phyloP scores from a whole-genome alignment of 257 asterid genomes.

The Leonotis leonurus region DNA sequence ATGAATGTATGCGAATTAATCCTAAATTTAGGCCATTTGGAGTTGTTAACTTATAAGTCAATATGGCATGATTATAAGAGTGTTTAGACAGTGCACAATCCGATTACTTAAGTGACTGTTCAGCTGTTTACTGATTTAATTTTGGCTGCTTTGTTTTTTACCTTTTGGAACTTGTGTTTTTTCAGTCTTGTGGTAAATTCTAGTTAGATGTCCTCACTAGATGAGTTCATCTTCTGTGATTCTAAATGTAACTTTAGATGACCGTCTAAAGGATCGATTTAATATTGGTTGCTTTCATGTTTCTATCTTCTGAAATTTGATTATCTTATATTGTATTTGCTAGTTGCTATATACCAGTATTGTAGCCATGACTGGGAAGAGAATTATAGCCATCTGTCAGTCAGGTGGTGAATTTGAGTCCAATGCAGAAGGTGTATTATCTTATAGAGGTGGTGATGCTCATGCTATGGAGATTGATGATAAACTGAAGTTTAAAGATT shows the following conservation, averaged over 20 bases:
- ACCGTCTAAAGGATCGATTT: background rate
- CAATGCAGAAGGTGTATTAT: slow-evolving; percentile 57
- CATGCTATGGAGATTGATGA: slow-evolving; percentile 97
- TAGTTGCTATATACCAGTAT: slow-evolving; percentile 25
- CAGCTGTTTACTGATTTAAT: background rate
- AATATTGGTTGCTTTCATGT: slow-evolving; percentile 1
- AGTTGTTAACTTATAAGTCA: background rate
- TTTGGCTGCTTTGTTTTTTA: slow-evolving; percentile 2
- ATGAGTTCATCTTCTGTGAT: background rate
- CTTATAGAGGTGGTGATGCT: slow-evolving; percentile 92
- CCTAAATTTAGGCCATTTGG: background rate
- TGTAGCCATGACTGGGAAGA: slow-evolving; percentile 61
- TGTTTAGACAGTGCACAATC: background rate
- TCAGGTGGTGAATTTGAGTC: slow-evolving; percentile 93
- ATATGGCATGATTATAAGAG: background rate
- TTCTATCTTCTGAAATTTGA: background rate
- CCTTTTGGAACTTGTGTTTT: background rate
- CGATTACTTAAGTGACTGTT: background rate
- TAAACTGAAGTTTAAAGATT: slow-evolving; percentile 63
- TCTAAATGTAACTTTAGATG: no score
- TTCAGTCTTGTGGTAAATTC: background rate
- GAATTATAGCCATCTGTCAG: slow-evolving; percentile 85
- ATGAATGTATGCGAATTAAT: background rate
- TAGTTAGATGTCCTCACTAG: background rate
- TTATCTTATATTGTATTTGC: no score